These are phyloP conservation scores for Boeremia lycopersici DNA, from an alignment of 2,329 filamentous ascomycete genomes.

Conservation along the genomic window DNA sequence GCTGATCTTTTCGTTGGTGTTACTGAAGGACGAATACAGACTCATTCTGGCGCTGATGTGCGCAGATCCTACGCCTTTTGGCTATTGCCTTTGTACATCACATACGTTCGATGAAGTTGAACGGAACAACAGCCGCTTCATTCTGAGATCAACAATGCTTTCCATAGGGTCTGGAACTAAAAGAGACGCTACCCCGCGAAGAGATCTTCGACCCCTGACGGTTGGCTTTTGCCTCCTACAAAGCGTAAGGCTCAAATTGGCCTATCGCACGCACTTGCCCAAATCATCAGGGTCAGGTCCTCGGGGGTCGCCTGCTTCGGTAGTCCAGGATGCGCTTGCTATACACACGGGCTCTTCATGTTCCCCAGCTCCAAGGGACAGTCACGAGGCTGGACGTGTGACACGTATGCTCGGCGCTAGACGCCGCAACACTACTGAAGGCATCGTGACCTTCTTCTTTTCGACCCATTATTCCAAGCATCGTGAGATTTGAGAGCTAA, in stretches of 20 bases:
- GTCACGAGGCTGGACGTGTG: conserved; percentile 36
- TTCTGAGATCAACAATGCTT: conserved; percentile 12
- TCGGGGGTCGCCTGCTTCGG: conserved; percentile 23
- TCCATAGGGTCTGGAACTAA: conserved; percentile 38
- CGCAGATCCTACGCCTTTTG: background rate
- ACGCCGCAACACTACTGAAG: conserved; percentile 36
- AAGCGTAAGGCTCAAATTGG: conserved; percentile 17
- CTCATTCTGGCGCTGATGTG: background rate
- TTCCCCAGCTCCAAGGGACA: conserved; percentile 12
- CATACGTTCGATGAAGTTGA: background rate
- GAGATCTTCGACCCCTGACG: conserved; percentile 31
- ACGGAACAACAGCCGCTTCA: background rate
- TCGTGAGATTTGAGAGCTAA: conserved; percentile 21
- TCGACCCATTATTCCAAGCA: conserved; percentile 20
- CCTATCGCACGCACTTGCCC: conserved; percentile 22
- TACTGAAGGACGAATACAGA: background rate
- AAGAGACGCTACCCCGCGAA: conserved; percentile 44
- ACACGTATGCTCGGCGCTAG: conserved; percentile 31
- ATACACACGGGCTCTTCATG: conserved; percentile 14
- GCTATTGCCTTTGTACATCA: background rate
- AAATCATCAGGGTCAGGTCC: conserved; percentile 18
- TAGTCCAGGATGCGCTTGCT: conserved; percentile 24
- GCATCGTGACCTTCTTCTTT: conserved; percentile 43
- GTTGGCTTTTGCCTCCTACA: conserved; percentile 10
- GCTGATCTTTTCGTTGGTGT: background rate